Evolutionary conservation across 2,329 filamentous ascomycete genomes (phyloP).

Genomic region (Tolypocladium album): DNA sequence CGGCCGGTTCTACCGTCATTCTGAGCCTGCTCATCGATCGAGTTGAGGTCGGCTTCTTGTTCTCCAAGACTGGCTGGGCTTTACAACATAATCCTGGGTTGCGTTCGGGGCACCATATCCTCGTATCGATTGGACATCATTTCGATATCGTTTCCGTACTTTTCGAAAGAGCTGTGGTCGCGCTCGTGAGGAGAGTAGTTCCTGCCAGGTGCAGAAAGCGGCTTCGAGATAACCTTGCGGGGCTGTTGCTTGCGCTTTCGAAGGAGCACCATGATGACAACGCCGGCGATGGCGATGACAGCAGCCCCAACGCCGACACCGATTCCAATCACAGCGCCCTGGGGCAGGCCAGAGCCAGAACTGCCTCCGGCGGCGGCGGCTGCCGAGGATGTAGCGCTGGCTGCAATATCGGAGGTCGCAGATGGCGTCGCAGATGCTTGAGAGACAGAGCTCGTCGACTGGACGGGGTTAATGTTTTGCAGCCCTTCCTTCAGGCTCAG

Average conservation of each 20-base stretch:
- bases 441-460: neutral
- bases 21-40: neutral
- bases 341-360: conserved; percentile 22
- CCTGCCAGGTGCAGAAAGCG: conserved; percentile 34
- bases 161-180: conserved; percentile 25
- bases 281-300: conserved; percentile 25
- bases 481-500: neutral
- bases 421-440: neutral
- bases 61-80: neutral
- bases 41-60: neutral
- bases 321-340: conserved; percentile 37
- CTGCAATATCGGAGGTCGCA: neutral
- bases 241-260: conserved; percentile 13
- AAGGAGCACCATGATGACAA: conserved; percentile 28
- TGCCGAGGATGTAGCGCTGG: conserved; percentile 4
- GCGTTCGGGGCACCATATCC: conserved; percentile 43
- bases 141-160: conserved; percentile 34
- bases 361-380: conserved; percentile 1
- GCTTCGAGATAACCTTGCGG: conserved; percentile 29
- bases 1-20: neutral
- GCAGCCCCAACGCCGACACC: conserved; percentile 33
- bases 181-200: conserved; percentile 18
- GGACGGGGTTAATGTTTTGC: neutral
- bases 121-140: conserved; percentile 43
- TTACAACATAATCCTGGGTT: conserved; percentile 34